A percentile compares a stretch with the other conserved stretches of the same genome.
Conservation (phyloP, 179 eudicot genomes). For the Sideroxylon spinosum region DNA sequence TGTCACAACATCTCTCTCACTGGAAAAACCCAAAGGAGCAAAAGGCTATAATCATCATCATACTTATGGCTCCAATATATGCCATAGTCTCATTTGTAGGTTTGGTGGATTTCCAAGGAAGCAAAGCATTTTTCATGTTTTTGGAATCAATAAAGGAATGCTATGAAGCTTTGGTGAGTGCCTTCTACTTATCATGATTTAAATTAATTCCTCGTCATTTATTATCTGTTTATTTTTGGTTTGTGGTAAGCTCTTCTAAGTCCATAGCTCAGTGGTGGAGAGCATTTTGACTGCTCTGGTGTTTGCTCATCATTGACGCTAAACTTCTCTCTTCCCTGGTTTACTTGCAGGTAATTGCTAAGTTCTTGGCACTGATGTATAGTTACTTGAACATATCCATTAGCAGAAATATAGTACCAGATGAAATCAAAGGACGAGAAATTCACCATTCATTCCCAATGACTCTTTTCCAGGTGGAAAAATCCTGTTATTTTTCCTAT, state of each 20-base stretch:
- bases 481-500: not conserved
- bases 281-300: not conserved
- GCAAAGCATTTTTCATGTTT: slow-evolving; percentile 59
- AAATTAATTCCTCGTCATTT: no score
- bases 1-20: slow-evolving; percentile 74
- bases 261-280: not conserved
- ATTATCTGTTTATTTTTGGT: no score
- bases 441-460: slow-evolving; percentile 82
- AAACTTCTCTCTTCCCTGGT: not conserved
- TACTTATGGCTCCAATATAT: slow-evolving; percentile 82
- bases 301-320: no score
- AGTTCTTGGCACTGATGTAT: slow-evolving; percentile 72
- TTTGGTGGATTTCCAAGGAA: slow-evolving; percentile 55
- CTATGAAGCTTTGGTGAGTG: slow-evolving; percentile 74
- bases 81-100: slow-evolving; percentile 72
- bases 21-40: slow-evolving; percentile 93
- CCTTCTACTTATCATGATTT: not conserved
- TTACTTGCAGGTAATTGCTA: slow-evolving; percentile 73
- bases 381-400: slow-evolving; percentile 76
- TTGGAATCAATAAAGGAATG: slow-evolving; percentile 78
- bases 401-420: slow-evolving; percentile 68
- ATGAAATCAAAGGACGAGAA: slow-evolving; percentile 86
- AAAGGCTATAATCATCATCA: slow-evolving; percentile 73
- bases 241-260: not conserved
- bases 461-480: slow-evolving; percentile 73